phyloP scores from a whole-genome alignment of 176 grass and related monocot species.

The Triticum timopheevii region DNA sequence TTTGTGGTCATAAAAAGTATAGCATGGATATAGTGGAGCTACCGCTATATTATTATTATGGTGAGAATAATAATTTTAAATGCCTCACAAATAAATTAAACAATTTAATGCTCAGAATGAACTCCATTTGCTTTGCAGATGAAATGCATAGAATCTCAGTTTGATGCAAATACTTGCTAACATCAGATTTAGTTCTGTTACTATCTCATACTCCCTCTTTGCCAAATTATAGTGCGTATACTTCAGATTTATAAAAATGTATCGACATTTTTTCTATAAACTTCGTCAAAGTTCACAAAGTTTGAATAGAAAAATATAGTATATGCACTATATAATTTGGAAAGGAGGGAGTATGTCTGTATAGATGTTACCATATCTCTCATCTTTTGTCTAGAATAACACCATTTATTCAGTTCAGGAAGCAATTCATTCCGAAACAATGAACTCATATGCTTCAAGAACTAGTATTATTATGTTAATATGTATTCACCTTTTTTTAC shows the following conservation, averaged over 20 bases:
- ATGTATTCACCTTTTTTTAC: neutral
- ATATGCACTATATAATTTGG: too few relatives aligned
- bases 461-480: neutral
- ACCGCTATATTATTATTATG: neutral
- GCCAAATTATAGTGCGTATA: too few relatives aligned
- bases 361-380: neutral
- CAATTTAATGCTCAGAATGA: neutral
- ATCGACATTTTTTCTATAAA: too few relatives aligned
- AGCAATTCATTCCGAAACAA: neutral
- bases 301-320: too few relatives aligned
- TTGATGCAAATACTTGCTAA: neutral
- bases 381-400: neutral
- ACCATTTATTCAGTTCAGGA: conserved; percentile 6
- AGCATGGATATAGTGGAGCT: neutral
- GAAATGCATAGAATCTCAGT: neutral
- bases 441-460: neutral
- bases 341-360: neutral
- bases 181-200: neutral
- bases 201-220: neutral
- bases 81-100: neutral
- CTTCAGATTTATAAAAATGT: too few relatives aligned
- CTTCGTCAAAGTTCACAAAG: too few relatives aligned
- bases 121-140: conserved; percentile 8
- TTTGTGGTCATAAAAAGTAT: neutral
- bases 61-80: neutral